A percentile compares a stretch with the other conserved stretches of the same genome.
Evolutionary conservation across 73 alveolate genomes (phyloP).

Genomic region (Breviolum minutum): DNA sequence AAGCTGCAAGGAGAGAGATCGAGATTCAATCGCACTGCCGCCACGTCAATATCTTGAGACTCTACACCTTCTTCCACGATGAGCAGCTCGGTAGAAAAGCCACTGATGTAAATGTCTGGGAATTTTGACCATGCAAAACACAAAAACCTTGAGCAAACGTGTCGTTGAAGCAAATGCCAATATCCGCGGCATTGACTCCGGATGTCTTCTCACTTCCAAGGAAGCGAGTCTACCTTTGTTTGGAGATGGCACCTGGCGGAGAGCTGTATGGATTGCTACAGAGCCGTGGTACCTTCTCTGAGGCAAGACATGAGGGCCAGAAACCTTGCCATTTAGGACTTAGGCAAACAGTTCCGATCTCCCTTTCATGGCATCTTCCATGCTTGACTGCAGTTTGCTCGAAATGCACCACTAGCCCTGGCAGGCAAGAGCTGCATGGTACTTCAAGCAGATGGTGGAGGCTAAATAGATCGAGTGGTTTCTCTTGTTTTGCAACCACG

Average conservation of each 20-base stretch:
- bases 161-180: neutral
- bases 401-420: neutral
- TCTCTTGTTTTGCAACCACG: neutral
- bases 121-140: neutral
- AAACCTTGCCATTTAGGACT: neutral
- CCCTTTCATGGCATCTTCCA: too few relatives aligned
- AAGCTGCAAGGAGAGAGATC: slow-evolving; percentile 97
- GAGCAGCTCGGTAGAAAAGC: slow-evolving; percentile 60
- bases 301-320: slow-evolving; percentile 34
- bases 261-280: slow-evolving; percentile 96
- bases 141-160: neutral
- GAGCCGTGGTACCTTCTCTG: slow-evolving; percentile 95
- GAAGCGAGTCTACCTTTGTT: slow-evolving; percentile 98
- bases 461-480: neutral
- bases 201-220: neutral
- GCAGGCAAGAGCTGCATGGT: slow-evolving; percentile 96
- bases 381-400: too few relatives aligned
- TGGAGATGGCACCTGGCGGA: slow-evolving; percentile 99
- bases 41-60: slow-evolving; percentile 97
- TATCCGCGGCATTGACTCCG: neutral
- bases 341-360: too few relatives aligned
- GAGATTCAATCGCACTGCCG: slow-evolving; percentile 98
- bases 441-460: slow-evolving; percentile 97
- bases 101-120: neutral
- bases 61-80: slow-evolving; percentile 99